These are phyloP conservation scores for Fusarium udum DNA, from an alignment of 2,329 filamentous ascomycete genomes.

Conservation along the genomic window DNA sequence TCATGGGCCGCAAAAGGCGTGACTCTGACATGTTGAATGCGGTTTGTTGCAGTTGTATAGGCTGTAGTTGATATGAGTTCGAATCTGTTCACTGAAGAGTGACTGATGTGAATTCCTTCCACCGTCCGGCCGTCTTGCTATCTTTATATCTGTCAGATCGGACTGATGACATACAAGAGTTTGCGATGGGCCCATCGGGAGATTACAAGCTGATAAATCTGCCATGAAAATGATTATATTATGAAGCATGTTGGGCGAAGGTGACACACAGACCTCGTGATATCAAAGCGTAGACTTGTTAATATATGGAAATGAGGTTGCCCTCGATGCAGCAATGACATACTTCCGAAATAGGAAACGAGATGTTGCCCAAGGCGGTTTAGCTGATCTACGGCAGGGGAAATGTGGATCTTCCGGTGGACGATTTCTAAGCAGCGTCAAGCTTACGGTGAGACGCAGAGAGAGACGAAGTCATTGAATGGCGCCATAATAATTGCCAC, in stretches of 20 bases:
- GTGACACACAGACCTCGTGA: neutral
- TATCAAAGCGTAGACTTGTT: neutral
- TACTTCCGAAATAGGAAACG: conserved; percentile 16
- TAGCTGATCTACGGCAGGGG: neutral
- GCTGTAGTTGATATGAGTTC: accelerated
- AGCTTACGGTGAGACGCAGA: neutral
- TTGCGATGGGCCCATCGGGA: accelerated
- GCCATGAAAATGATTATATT: neutral
- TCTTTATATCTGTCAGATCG: neutral
- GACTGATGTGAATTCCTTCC: accelerated
- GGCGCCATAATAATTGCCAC: neutral
- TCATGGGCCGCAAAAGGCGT: conserved; percentile 55
- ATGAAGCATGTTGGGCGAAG: accelerated
- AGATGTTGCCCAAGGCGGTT: neutral
- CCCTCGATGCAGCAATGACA: neutral
- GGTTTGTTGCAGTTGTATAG: accelerated
- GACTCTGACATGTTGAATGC: conserved; percentile 20
- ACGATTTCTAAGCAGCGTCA: conserved; percentile 13
- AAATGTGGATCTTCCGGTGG: neutral
- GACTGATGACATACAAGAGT: neutral
- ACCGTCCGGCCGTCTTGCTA: accelerated
- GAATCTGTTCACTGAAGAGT: accelerated
- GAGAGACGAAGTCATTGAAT: neutral
- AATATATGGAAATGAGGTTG: neutral
- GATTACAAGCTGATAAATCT: neutral